Conservation (phyloP, 169 alveolate species). For the Toxoplasma gondii region DNA sequence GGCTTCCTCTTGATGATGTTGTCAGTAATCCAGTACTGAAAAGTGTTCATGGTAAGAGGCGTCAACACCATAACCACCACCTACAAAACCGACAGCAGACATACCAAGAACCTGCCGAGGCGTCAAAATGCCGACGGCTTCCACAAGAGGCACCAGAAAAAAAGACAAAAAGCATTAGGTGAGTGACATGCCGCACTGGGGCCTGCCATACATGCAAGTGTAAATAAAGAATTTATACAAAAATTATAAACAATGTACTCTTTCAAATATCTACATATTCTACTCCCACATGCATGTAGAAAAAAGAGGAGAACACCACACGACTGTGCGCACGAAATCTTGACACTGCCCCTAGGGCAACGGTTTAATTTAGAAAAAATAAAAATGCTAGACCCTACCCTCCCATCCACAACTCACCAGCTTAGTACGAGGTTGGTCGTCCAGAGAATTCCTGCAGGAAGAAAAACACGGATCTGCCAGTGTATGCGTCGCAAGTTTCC, state of each 20-base stretch:
- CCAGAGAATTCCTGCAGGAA: constrained; percentile 49
- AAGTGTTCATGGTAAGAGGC: constrained; percentile 53
- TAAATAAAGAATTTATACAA: no score
- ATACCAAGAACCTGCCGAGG: not conserved
- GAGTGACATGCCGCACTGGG: no score
- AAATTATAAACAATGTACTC: no score
- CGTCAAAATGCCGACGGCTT: not conserved
- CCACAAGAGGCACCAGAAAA: not conserved
- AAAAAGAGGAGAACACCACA: no score
- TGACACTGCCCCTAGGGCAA: no score
- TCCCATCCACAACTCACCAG: not conserved
- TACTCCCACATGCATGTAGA: not conserved
- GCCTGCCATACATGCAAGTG: no score
- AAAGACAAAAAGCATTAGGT: not conserved
- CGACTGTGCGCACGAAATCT: not conserved
- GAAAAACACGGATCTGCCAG: not conserved
- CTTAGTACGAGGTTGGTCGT: constrained; percentile 38
- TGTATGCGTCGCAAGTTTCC: no score
- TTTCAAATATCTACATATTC: no score
- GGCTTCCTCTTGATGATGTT: constrained; percentile 44
- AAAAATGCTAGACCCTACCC: no score
- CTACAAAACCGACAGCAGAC: constrained; percentile 14
- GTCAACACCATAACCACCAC: constrained; percentile 65
- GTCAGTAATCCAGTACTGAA: constrained; percentile 69
- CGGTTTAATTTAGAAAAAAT: no score